Base-by-base conservation (phyloP, 2,329 filamentous ascomycete species). In the Diaporthe sp. region DNA sequence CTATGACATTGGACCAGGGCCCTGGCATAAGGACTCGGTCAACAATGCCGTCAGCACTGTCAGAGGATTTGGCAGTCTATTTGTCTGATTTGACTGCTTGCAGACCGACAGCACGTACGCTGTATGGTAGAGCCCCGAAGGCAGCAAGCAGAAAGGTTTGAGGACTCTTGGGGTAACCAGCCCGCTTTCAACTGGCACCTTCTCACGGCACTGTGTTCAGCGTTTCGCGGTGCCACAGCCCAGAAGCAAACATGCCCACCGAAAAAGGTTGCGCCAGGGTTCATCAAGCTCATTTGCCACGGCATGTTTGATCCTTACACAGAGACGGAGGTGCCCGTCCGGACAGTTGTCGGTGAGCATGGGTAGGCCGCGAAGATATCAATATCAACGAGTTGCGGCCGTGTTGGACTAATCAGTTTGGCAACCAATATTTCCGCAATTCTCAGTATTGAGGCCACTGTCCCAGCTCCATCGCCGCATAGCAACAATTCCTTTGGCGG, bases 231-330 rank as follows among this genome's bases (percentile, higher is more conserved):
- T 37, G 63, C 47, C 13, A 50, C 13, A 53, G 25, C 22, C 13
- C 32, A 53, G 44, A 68, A 50, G 47, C 47, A 53, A 10, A 37
- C 25, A 27, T 51, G 32, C 15, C 63, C 63, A 66, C 63, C 39
- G 63, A 66, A 51, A 66, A 51, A 66, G 63, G 63, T 66, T 66
- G 44, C 44, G 15, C 63, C 53, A 53, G 63, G 61, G 61, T 66
- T 27, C 39, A 37, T 51, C 63, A 51, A 66, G 44, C 61, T 66
- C 61, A 51, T 51, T 66, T 50, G 44, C 22, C 30, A 51, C 44
- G 32, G 22, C 30, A 37, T 27, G 63, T n/a, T 27, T 66, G 51
- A 35, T 66, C 51, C 30, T 51, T 27, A 22, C 44, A 35, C 27
- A 9, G 1, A 1, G 12, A 25, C 42, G 61, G 61, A 51, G 42